Evolutionary conservation across 2,329 filamentous ascomycete species (phyloP).

Genomic region (Gyromitra esculenta): DNA sequence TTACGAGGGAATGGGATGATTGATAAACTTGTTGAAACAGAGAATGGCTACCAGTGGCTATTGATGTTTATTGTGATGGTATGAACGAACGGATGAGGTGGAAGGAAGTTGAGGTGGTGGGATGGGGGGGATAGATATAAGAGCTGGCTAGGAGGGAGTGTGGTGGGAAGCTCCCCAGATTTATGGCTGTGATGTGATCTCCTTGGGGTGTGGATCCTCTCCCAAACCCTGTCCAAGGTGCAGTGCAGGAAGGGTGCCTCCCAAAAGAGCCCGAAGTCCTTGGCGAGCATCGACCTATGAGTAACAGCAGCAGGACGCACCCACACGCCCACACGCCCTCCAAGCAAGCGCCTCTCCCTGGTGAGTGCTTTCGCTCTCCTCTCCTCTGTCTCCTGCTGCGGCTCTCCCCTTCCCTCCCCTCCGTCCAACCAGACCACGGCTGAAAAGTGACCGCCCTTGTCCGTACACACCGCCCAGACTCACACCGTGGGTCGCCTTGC

Average conservation of each 20-base stretch:
- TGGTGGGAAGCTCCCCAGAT: not conserved
- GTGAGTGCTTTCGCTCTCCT: not conserved
- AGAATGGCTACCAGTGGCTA: constrained; percentile 1
- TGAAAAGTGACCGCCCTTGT: not conserved
- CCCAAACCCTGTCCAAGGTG: not conserved
- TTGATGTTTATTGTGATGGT: constrained; percentile 16
- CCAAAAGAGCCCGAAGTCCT: not conserved
- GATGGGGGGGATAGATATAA: constrained; percentile 34
- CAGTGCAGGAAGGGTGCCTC: not conserved
- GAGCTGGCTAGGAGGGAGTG: not conserved
- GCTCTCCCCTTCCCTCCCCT: not conserved
- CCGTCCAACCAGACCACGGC: too few relatives aligned
- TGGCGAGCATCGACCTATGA: not conserved
- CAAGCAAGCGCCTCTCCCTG: not conserved
- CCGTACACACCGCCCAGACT: not conserved
- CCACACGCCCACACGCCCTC: not conserved
- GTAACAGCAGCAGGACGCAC: not conserved
- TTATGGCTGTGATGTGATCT: not conserved
- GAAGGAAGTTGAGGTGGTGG: not conserved
- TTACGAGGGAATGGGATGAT: not conserved
- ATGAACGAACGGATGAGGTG: constrained; percentile 8
- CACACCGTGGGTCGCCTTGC: constrained; percentile 20
- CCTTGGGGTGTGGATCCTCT: constrained; percentile 6
- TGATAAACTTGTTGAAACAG: constrained; percentile 16
- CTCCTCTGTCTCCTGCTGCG: not conserved